Base-by-base conservation (phyloP, 1,284 basidiomycete genomes). In the Malassezia nana region DNA sequence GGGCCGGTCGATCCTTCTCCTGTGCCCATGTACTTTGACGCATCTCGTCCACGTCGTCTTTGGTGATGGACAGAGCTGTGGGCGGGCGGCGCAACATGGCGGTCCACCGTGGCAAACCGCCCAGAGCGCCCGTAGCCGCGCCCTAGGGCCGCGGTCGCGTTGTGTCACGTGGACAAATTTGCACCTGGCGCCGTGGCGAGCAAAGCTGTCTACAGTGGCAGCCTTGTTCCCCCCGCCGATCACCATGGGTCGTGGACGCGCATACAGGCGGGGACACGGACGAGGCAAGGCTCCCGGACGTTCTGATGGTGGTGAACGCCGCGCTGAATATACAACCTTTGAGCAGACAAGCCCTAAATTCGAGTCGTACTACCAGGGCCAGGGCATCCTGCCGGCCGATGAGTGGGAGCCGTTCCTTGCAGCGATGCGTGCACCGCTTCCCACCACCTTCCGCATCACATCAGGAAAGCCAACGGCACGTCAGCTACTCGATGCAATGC, bases 361-460 rank as follows among this genome's bases (percentile, higher is more conserved):
- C 25, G 69, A 73, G 46, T 61, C 69, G 22, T 72, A 73, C 63
- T 72, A 73, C 55, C 49, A 62, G 50, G 69, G 65, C 51, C 70
- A 73, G 46, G 57, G 58, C 31, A 72, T 73, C 39, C 46, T 73
- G 38, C 58, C 63, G 29, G 46, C 55, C 15, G 64, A 63, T 31
- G 88, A 96, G 75, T 96, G 89, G 88, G 80, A 83, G 3, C 50
- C 64, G 0, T 88, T 95, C 64, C 76, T 92, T 67, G 78, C 81
- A 7, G 75, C 81, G 0, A 75, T 94, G 60, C 80, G 82, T 42
- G 77, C 79, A 28, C 86, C 87, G 31, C 77, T 98, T 29, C 94
- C 94, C 1, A 92, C 89, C 0, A 95, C 92, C 0, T 98, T 98
- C 76, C 81, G 94, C 39, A 84, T 99, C 20, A 86, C 90, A 0